Conservation (phyloP, 1,284 basidiomycete genomes). For the Wallemia hederae region DNA sequence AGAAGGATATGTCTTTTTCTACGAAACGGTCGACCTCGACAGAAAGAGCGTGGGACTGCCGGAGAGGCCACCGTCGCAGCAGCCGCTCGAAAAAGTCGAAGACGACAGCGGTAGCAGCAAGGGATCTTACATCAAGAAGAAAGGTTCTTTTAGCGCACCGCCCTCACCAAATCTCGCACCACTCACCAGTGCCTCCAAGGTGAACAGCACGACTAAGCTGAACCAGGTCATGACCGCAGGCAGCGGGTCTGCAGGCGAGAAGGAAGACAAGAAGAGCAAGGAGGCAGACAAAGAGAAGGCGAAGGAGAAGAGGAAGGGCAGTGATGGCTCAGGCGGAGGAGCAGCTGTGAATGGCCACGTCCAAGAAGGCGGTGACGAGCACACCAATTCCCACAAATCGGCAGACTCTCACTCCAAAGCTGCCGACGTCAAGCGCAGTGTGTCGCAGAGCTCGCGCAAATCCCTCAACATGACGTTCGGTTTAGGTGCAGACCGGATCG, state of each 20-base stretch:
- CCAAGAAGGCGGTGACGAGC: too few species aligned
- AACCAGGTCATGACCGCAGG: neutral
- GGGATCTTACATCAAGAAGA: neutral
- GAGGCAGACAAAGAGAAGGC: too few species aligned
- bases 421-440: neutral
- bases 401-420: too few species aligned
- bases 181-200: neutral
- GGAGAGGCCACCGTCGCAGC: neutral
- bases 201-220: neutral
- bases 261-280: neutral
- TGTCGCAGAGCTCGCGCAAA: neutral
- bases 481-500: neutral
- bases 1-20: conserved; percentile 86
- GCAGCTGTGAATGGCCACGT: too few species aligned
- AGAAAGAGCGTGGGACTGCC: conserved; percentile 32
- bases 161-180: neutral
- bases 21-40: conserved; percentile 71
- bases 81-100: neutral
- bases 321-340: too few species aligned
- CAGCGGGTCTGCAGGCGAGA: too few species aligned
- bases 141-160: neutral
- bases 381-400: too few species aligned
- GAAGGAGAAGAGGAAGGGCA: neutral
- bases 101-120: neutral
- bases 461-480: neutral